A percentile compares a stretch with the other conserved stretches of the same genome.
Conservation (phyloP, 1,139 yeast genomes). For the Yamadazyma sp. region DNA sequence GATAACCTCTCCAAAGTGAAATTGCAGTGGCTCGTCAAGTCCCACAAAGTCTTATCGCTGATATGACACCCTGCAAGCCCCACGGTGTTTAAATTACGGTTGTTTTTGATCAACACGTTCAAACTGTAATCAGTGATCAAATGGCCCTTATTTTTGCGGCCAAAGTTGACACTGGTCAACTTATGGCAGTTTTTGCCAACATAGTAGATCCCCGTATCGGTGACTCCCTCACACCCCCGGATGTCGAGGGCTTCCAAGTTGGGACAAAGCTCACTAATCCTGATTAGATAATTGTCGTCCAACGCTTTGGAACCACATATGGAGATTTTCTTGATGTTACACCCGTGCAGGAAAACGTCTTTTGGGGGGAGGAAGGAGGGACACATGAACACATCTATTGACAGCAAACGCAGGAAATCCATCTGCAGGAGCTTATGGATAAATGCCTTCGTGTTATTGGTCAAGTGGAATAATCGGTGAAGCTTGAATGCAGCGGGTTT, state of each 20-base stretch:
- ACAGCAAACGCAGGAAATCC: conserved; percentile 49
- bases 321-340: conserved; percentile 53
- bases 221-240: conserved; percentile 78
- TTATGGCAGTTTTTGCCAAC: conserved; percentile 60
- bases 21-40: conserved; percentile 64
- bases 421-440: conserved; percentile 25
- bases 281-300: conserved; percentile 57
- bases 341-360: conserved; percentile 37
- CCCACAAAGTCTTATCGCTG: conserved; percentile 79
- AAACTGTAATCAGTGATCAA: conserved; percentile 72
- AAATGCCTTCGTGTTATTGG: conserved; percentile 23
- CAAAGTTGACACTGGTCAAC: conserved; percentile 65
- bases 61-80: conserved; percentile 90
- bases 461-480: conserved; percentile 36
- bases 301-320: conserved; percentile 75
- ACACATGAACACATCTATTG: conserved; percentile 84
- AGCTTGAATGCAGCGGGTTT: conserved; percentile 36
- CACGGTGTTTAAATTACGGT: conserved; percentile 59
- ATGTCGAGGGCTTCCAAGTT: conserved; percentile 66
- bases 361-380: conserved; percentile 64
- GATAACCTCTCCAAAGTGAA: conserved; percentile 63
- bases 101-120: conserved; percentile 53
- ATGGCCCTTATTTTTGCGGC: conserved; percentile 71
- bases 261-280: conserved; percentile 57
- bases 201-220: conserved; percentile 72